phyloP scores from a whole-genome alignment of 2,329 filamentous ascomycete genomes.

The Chaetomium strumarium region DNA sequence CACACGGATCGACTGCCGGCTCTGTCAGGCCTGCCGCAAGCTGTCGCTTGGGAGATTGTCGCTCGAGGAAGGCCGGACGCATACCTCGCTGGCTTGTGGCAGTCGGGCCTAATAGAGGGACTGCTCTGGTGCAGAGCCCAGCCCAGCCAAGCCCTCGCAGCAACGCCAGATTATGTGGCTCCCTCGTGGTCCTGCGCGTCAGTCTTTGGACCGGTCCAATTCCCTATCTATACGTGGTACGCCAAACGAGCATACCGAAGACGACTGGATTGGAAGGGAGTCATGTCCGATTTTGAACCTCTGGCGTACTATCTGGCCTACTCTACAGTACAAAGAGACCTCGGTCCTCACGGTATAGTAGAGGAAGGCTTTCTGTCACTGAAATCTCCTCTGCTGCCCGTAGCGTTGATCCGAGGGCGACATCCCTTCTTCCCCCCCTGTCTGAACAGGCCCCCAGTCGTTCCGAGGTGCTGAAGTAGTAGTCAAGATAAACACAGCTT shows the following conservation, averaged over 20 bases:
- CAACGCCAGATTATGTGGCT: conserved; percentile 9
- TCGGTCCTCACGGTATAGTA: conserved; percentile 8
- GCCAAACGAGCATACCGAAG: conserved; percentile 8
- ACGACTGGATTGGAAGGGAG: conserved; percentile 22
- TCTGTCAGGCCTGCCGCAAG: conserved; percentile 25
- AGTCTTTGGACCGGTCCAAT: conserved; percentile 16
- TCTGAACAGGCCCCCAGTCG: conserved; percentile 9
- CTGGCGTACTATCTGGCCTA: conserved; percentile 14
- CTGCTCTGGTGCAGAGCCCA: conserved; percentile 16
- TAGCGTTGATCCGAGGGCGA: neutral
- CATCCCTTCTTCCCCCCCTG: neutral
- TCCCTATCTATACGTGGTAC: conserved; percentile 21
- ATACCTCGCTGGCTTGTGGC: conserved; percentile 27
- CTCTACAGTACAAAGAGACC: neutral
- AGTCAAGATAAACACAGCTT: neutral
- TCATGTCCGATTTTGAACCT: conserved; percentile 18
- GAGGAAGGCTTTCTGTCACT: neutral
- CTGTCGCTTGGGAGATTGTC: conserved; percentile 9
- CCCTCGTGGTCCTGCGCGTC: conserved; percentile 28
- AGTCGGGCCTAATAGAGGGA: conserved; percentile 17
- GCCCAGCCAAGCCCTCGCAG: neutral
- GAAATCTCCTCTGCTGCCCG: conserved; percentile 11
- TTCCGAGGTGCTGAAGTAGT: conserved; percentile 6
- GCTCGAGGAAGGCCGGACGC: too few relatives aligned
- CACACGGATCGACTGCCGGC: conserved; percentile 26